Evolutionary conservation across 2,329 filamentous ascomycete genomes (phyloP), one percentile per base, ranked within the genome.

Genomic region (Epichloe scottii): DNA sequence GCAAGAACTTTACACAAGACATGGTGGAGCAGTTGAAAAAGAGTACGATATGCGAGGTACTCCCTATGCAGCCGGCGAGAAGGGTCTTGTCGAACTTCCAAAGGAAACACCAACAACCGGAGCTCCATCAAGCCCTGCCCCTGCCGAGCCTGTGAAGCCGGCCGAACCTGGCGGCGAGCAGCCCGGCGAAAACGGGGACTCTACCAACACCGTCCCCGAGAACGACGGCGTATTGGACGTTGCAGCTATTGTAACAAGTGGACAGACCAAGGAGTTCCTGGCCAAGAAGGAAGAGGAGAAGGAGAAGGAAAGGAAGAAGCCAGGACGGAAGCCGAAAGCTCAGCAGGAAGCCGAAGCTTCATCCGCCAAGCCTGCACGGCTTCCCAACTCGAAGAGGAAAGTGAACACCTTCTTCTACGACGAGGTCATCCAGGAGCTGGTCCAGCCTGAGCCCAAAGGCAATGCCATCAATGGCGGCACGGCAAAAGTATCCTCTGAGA

Each of bases 251-350:
- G 87, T 93, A 37, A 85, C 85, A 1, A 85, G 82, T 58, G 87
- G 87, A 34, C 86, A 89, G 65, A 88, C 88, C 58, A 81, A 82
- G 58, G 87, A 93, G 60, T 91, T 89, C 59, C 71, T 93, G 5
- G 87, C 86, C 10, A 87, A 87, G 68, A 89, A 87, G 64, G 87
- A 91, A 62, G 85, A 82, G 63, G 85, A 90, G 62, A 90, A 87
- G 73, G 82, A 85, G 62, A 90, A 88, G 73, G 82, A 85, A 54
- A 84, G 80, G 66, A 80, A 77, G 57, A 85, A 84, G 60, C 75
- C 76, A 41, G 75, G 71, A 10, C 59, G 68, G 33, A 70, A 70
- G 56, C 58, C 58, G 21, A 81, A 83, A 58, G 49, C 23, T 7
- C 76, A 76, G 37, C 76, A 79, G 60, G 78, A 82, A 33, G 71